Conservation (phyloP, 2,329 filamentous ascomycete species). For the Botryotinia convoluta region DNA sequence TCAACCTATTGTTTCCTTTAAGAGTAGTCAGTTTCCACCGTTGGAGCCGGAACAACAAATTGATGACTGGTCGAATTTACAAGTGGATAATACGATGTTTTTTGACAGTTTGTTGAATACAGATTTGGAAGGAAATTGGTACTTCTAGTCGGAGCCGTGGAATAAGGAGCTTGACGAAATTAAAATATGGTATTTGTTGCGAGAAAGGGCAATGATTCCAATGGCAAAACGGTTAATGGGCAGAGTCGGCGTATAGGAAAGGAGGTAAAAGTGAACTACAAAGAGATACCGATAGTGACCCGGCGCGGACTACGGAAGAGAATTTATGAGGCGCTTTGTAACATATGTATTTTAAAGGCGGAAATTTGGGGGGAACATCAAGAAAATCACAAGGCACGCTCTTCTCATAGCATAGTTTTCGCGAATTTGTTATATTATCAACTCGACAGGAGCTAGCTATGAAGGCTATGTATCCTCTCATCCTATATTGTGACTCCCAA, state of each 20-base stretch:
- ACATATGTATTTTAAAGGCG: neutral
- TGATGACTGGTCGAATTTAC: conserved; percentile 29
- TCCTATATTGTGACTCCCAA: neutral
- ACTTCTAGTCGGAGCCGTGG: conserved; percentile 25
- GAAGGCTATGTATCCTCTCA: neutral
- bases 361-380: neutral
- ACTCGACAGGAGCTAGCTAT: neutral
- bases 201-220: neutral
- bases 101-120: conserved; percentile 37
- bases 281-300: neutral
- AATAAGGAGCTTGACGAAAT: neutral
- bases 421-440: neutral
- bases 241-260: neutral
- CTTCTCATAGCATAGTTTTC: neutral
- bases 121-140: conserved; percentile 38
- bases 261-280: neutral
- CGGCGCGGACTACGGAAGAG: neutral
- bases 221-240: neutral
- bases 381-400: neutral
- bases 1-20: conserved; percentile 31
- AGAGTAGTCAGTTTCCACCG: conserved; percentile 28
- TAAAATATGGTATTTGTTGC: neutral
- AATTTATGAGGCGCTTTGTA: neutral
- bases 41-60: conserved; percentile 24
- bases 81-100: conserved; percentile 34